These are phyloP conservation scores for Psilocybe subaeruginosa DNA, from an alignment of 768 basidiomycete species.

Conservation along the genomic window DNA sequence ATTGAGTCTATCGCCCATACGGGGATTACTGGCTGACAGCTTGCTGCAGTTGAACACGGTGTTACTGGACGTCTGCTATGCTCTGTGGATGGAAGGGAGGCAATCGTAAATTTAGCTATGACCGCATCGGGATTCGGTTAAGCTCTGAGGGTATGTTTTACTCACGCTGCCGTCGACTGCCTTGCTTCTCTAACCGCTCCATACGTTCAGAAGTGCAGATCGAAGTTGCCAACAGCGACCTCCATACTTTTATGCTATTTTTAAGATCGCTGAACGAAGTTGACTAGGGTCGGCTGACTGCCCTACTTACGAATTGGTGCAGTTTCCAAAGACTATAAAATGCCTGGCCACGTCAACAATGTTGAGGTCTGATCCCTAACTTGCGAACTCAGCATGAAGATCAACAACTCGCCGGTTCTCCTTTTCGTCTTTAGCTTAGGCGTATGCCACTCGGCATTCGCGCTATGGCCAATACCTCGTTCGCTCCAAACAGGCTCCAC, in stretches of 20 bases:
- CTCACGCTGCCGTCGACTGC: constrained; percentile 8
- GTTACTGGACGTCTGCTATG: not conserved
- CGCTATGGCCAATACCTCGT: constrained; percentile 53
- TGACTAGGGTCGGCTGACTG: constrained; percentile 18
- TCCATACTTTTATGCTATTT: constrained; percentile 12
- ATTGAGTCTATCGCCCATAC: not conserved
- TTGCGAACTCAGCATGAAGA: constrained; percentile 9
- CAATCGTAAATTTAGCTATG: not conserved
- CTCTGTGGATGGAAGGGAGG: not conserved
- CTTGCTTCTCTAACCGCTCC: constrained; percentile 10
- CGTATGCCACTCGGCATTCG: constrained; percentile 22
- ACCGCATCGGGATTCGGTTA: not conserved
- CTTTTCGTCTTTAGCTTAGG: constrained; percentile 11
- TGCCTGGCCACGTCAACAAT: constrained; percentile 3
- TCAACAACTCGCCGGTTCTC: constrained; percentile 1
- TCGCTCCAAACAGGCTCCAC: constrained; percentile 44
- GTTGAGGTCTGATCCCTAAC: not conserved
- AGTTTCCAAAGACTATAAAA: constrained; percentile 11
- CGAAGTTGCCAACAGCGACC: constrained; percentile 10
- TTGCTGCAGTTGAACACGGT: not conserved
- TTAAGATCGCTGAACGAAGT: constrained; percentile 8
- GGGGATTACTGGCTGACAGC: not conserved
- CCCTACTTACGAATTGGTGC: constrained; percentile 1
- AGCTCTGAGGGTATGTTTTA: constrained; percentile 11
- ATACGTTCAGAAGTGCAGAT: constrained; percentile 13